These are phyloP conservation scores for Curvularia sp. DNA, from an alignment of 2,329 filamentous ascomycete genomes.

Conservation along the genomic window DNA sequence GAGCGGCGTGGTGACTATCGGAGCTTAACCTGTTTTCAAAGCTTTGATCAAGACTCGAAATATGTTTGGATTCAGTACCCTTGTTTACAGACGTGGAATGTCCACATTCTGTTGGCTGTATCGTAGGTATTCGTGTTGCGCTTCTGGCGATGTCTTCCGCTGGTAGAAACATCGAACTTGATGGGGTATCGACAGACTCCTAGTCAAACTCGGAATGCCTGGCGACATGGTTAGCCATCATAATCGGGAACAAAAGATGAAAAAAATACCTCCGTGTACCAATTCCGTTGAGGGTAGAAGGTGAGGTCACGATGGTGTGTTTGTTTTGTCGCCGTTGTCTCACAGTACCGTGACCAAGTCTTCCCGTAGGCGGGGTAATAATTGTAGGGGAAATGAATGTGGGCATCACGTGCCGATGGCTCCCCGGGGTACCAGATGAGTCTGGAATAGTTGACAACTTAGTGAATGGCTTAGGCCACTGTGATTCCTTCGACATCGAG, in stretches of 20 bases:
- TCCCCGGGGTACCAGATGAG: neutral
- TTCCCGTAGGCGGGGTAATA: neutral
- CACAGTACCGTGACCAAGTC: neutral
- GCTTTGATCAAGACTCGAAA: neutral
- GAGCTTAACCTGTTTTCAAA: neutral
- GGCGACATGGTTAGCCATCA: neutral
- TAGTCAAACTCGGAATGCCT: conserved; percentile 3
- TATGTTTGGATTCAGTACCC: no score
- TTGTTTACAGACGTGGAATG: neutral
- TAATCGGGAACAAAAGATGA: neutral
- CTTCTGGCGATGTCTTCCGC: neutral
- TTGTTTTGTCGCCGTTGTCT: neutral
- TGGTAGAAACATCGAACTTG: neutral
- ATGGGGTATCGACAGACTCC: neutral
- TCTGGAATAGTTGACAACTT: no score
- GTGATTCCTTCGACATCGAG: neutral
- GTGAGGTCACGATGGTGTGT: neutral
- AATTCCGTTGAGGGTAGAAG: neutral
- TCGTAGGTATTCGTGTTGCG: neutral
- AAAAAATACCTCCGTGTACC: neutral
- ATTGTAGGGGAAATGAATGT: neutral
- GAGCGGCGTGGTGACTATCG: neutral
- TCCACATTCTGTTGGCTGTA: no score
- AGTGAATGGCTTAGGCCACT: neutral
- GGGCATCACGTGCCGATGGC: neutral